Evolutionary conservation across 345 rosid species (phyloP).

Genomic region (Eucalyptus cladocalyx): DNA sequence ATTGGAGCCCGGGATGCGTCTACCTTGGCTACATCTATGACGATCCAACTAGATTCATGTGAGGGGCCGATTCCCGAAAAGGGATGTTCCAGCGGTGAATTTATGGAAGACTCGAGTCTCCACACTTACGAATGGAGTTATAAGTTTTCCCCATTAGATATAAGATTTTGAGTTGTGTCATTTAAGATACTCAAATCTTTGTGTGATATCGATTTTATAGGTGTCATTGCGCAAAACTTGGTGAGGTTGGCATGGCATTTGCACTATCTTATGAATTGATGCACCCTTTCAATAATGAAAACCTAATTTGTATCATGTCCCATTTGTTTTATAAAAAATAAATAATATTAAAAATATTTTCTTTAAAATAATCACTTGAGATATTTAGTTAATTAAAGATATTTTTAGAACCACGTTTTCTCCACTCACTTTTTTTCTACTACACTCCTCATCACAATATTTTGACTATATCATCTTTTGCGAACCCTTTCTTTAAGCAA

Average conservation of each 20-base stretch:
- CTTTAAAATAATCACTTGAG: too few relatives aligned
- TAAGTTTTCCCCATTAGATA: accelerated
- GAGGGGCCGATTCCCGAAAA: background rate
- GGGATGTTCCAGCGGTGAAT: background rate
- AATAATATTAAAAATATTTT: too few relatives aligned
- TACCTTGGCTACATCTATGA: background rate
- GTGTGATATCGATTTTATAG: background rate
- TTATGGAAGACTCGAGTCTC: background rate
- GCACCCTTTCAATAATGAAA: background rate
- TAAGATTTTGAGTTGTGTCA: accelerated
- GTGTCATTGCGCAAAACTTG: background rate
- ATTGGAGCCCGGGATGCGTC: background rate
- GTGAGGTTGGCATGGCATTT: background rate
- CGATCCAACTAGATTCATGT: background rate
- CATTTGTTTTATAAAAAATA: too few relatives aligned
- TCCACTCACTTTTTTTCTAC: accelerated
- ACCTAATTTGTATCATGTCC: too few relatives aligned
- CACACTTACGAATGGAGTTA: background rate
- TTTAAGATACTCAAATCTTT: background rate
- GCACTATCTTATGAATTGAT: background rate
- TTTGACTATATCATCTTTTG: background rate
- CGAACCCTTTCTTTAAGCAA: background rate
- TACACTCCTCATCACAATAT: background rate
- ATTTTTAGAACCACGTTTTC: too few relatives aligned
- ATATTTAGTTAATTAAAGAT: background rate